These are phyloP conservation scores for Ruellia speciosa DNA, from an alignment of 305 asterid species.

Conservation along the genomic window DNA sequence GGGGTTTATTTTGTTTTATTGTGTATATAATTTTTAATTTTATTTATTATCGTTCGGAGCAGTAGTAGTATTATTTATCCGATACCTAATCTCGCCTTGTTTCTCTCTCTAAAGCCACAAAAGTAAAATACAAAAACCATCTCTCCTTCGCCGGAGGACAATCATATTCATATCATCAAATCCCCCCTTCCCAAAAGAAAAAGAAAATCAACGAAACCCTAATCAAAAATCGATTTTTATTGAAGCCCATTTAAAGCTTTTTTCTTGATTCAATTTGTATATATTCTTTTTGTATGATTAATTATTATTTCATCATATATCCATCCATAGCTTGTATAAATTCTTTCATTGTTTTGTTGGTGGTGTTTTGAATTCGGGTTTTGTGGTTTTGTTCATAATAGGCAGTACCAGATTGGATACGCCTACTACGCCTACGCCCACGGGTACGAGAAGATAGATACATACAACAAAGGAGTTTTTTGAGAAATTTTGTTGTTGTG, in stretches of 20 bases:
- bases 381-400: slow-evolving; percentile 23
- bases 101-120: slow-evolving; percentile 23
- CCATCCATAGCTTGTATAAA: slow-evolving; percentile 19
- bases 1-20: slow-evolving; percentile 22
- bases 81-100: slow-evolving; percentile 25
- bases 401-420: slow-evolving; percentile 17
- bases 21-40: background rate
- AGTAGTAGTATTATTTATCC: slow-evolving; percentile 29
- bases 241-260: slow-evolving; percentile 17
- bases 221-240: slow-evolving; percentile 21
- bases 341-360: slow-evolving; percentile 21
- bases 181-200: slow-evolving; percentile 10
- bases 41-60: background rate
- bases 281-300: slow-evolving; percentile 25
- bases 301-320: too few relatives aligned
- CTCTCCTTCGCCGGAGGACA: slow-evolving; percentile 15
- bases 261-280: slow-evolving; percentile 36
- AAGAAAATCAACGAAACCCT: slow-evolving; percentile 33
- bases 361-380: slow-evolving; percentile 18
- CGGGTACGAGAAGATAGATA: too few relatives aligned
- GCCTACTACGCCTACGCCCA: background rate
- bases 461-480: slow-evolving; percentile 35
- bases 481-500: slow-evolving; percentile 41
- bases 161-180: too few relatives aligned
- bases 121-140: background rate